Evolutionary conservation across 2,329 filamentous ascomycete species (phyloP), one percentile per base, ranked within the genome.

Genomic region (Ceratocystis diversiconidia): DNA sequence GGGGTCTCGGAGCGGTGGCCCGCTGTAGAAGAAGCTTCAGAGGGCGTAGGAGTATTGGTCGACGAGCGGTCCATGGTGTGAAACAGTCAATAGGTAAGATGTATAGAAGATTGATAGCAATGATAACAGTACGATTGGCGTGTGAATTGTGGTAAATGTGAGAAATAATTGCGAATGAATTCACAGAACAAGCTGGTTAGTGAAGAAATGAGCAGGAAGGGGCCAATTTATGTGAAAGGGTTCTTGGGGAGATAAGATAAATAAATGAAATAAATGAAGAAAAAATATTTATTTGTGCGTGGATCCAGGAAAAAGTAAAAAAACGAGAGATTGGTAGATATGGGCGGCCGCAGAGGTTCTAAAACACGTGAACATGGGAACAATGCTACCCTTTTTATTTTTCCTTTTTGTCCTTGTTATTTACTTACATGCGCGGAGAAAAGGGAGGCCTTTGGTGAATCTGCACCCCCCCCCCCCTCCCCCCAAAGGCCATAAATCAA

Each of bases 41-140:
- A 32, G 15, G 66, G 65, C 12, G 62, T 65, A 17, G 65, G 64
- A 22, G 67, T 68, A 36, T 62, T 63, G 8, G 69, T 65, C 15
- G 66, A 68, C 57, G 64, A 59, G 41, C 52, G 43, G 15, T 65
- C 43, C 28, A 48, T 50, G 6, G 43, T 30, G 41, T 36, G 3
- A 5, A 15, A 19, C n/a, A 28, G 10, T 3, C 10, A 25, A n/a
- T 10, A 30, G 32, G 7, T 10, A 30, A 30, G 19, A 15, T 10
- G 8, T 7, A 10, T 6, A 19, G 36, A 41, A 41, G 36, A 41
- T 41, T 41, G 36, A 41, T 36, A 36, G 32, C 7, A 36, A 36
- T 10, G 8, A 3, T 3, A 41, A 36, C 32, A 12, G 36, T 12
- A 41, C 12, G 36, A 41, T 41, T 41, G 36, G 36, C 8, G 36